Evolutionary conservation across 805 yeast genomes (phyloP).

Genomic region (Komagataella kurtzmanii): DNA sequence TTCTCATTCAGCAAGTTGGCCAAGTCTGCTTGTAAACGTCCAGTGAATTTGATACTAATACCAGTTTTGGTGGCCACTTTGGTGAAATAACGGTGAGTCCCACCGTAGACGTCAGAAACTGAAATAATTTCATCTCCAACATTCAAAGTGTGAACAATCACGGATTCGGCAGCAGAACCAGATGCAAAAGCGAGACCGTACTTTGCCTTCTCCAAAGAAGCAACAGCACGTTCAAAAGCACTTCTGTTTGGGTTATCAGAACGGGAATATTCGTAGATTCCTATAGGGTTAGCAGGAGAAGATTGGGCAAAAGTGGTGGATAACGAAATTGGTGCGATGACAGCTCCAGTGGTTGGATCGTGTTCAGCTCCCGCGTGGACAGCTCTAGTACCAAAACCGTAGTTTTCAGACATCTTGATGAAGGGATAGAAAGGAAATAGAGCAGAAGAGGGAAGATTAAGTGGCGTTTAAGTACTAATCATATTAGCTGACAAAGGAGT

Average conservation of each 20-base stretch:
- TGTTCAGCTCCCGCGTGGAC: constrained; percentile 72
- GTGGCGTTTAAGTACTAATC: constrained; percentile 2
- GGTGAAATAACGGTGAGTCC: constrained; percentile 84
- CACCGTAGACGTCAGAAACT: constrained; percentile 83
- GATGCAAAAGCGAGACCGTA: constrained; percentile 69
- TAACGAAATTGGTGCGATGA: constrained; percentile 70
- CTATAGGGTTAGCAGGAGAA: constrained; percentile 66
- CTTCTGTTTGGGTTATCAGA: constrained; percentile 81
- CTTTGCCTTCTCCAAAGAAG: constrained; percentile 65
- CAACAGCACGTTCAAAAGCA: constrained; percentile 66
- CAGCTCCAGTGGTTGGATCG: constrained; percentile 72
- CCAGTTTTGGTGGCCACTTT: constrained; percentile 76
- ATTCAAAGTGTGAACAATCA: constrained; percentile 60
- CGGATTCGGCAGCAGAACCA: constrained; percentile 80
- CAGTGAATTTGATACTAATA: constrained; percentile 53
- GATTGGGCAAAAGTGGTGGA: constrained; percentile 79
- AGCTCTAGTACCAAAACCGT: constrained; percentile 64
- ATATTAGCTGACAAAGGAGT: constrained; percentile 4
- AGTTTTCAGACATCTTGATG: constrained; percentile 8
- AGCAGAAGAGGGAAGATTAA: constrained; percentile 4
- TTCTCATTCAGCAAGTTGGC: constrained; percentile 39
- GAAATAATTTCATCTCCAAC: constrained; percentile 64
- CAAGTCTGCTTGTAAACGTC: constrained; percentile 47
- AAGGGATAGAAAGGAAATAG: constrained; percentile 6
- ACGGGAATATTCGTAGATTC: constrained; percentile 73